phyloP scores from a whole-genome alignment of 176 grass and related monocot species.

The Ampelocalamus luodianensis region DNA sequence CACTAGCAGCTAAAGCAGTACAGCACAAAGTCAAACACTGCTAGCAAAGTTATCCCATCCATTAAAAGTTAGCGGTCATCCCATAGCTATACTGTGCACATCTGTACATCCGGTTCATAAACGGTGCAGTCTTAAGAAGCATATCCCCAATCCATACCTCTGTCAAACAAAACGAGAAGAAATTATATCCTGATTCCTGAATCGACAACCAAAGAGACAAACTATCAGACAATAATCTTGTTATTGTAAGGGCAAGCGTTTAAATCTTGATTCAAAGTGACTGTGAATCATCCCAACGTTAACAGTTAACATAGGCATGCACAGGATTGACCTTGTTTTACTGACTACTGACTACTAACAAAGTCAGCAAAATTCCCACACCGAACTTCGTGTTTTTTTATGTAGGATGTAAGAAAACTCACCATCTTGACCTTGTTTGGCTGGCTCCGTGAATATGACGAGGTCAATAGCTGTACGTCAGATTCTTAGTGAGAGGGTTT shows the following conservation, averaged over 20 bases:
- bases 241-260: neutral
- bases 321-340: neutral
- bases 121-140: neutral
- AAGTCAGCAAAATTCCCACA: neutral
- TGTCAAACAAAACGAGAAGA: neutral
- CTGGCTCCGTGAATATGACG: constrained; percentile 61
- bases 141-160: neutral
- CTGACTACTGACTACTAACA: constrained; percentile 11
- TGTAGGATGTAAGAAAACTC: constrained; percentile 38
- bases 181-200: neutral
- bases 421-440: constrained; percentile 63
- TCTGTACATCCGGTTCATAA: neutral
- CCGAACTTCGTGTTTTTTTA: neutral
- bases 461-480: constrained; percentile 46
- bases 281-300: neutral
- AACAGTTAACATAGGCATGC: neutral
- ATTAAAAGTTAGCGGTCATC: constrained; percentile 2
- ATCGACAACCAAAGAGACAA: constrained; percentile 1
- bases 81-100: neutral
- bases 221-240: neutral
- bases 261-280: neutral
- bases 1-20: neutral
- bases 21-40: neutral
- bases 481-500: constrained; percentile 14
- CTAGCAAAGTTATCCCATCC: neutral